A percentile compares a stretch with the other conserved stretches of the same genome.
Evolutionary conservation across 2,329 filamentous ascomycete genomes (phyloP).

Genomic region (Setomelanomma holmii): DNA sequence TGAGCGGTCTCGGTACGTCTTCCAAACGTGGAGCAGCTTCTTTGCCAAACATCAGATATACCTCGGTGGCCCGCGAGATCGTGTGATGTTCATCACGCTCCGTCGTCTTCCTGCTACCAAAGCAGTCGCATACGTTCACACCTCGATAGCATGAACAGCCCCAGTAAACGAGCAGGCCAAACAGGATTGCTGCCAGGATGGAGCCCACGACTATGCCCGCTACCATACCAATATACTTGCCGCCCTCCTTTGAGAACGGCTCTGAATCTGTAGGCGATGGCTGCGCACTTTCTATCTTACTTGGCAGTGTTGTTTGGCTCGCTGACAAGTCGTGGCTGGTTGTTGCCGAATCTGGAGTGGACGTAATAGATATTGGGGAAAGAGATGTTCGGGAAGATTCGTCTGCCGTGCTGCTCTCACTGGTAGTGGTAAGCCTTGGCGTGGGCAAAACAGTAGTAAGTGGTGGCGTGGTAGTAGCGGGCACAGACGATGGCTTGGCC

Average conservation of each 20-base stretch:
- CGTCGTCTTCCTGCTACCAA: neutral
- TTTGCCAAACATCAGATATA: neutral
- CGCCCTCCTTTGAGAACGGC: neutral
- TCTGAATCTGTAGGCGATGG: neutral
- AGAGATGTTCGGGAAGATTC: neutral
- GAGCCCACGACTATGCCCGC: conserved; percentile 4
- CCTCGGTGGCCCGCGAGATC: neutral
- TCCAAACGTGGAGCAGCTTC: neutral
- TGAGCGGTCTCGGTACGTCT: neutral
- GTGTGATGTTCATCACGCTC: too few species aligned
- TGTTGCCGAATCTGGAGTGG: neutral
- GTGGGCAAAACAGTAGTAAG: neutral
- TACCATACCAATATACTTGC: neutral
- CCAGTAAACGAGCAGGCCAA: conserved; percentile 3
- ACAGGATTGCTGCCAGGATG: conserved; percentile 4
- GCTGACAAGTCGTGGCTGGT: neutral
- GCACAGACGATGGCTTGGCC: neutral
- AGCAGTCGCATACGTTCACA: conserved; percentile 15
- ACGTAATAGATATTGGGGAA: neutral
- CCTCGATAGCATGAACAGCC: conserved; percentile 3
- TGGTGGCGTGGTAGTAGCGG: neutral
- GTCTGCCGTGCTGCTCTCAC: neutral
- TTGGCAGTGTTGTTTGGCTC: neutral
- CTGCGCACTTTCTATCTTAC: neutral
- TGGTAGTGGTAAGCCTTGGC: neutral